Base-by-base conservation (phyloP, 1,284 basidiomycete genomes). In the Chalciporus piperatoides region DNA sequence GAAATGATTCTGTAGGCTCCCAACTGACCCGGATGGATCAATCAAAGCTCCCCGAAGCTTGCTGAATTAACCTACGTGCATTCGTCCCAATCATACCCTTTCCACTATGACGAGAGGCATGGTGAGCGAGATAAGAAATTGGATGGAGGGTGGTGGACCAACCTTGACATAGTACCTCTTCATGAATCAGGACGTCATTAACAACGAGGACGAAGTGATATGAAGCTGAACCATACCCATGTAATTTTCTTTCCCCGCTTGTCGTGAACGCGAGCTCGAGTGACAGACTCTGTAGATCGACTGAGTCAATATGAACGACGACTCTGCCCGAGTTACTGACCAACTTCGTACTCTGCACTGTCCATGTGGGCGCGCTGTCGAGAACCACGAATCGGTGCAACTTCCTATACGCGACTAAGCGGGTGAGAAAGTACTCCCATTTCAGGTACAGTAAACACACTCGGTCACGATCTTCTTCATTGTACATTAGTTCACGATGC, bases 161-260 rank as follows among this genome's bases (percentile, higher is more conserved):
- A 86, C 84, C 65, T 83, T 80, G 41, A 86, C 82, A 38, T 65
- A 71, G 62, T 80, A 87, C 68, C 72, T 72, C 84, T 87, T 46
- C n/a, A 30, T 19, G 49, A 39, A 21, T 39, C 30, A 19, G 43
- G 8, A 53, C 6, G 44, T 39, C 54, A 15, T 52, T 46, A 27
- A 53, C 65, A 46, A 46, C 62, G 51, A 65, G 62, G 41, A 11
- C 27, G 35, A 41, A 33, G n/a, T n/a, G n/a, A n/a, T n/a, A n/a
- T 35, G 23, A 15, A 45, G 30, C 37, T 40, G 12, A 15, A 45
- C 60, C 75, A 52, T 56, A 78, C 77, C 77, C 77, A 79, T 37
- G 55, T 53, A 48, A 72, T 66, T 52, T 72, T 70, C 52, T 71
- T 71, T 48, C 74, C 76, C 57, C 62, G 73, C 50, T 69, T 69